phyloP scores from a whole-genome alignment of 345 rosid genomes.

The Moricandia moricandioides region DNA sequence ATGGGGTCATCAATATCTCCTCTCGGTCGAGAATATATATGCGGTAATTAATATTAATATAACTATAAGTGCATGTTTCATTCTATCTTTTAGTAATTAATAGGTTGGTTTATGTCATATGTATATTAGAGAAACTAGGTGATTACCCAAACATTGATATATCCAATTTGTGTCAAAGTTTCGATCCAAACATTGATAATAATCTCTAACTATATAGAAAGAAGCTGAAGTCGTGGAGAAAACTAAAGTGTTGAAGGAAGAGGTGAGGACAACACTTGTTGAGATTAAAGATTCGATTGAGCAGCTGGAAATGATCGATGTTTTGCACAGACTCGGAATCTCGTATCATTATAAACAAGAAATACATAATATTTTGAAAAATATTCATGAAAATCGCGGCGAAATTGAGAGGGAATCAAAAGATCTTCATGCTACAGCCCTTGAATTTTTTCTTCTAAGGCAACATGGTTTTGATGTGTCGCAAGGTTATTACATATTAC shows the following conservation, averaged over 20 bases:
- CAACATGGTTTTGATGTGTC: slow-evolving; percentile 19
- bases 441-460: slow-evolving; percentile 32
- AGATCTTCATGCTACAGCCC: slow-evolving; percentile 4
- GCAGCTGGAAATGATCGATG: slow-evolving; percentile 7
- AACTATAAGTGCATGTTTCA: neutral
- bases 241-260: slow-evolving; percentile 10
- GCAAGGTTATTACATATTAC: too few relatives aligned
- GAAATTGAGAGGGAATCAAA: too few relatives aligned
- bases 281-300: neutral
- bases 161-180: neutral
- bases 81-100: neutral
- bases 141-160: too few relatives aligned
- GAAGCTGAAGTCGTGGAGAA: neutral
- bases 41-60: neutral
- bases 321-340: slow-evolving; percentile 37
- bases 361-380: slow-evolving; percentile 3
- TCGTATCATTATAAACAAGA: slow-evolving; percentile 35
- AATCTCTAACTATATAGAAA: neutral
- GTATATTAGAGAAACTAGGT: too few relatives aligned
- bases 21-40: too few relatives aligned
- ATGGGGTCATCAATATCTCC: too few relatives aligned
- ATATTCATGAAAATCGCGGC: neutral
- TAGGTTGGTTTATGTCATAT: neutral
- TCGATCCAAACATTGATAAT: neutral
- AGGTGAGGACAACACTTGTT: slow-evolving; percentile 22